These are phyloP conservation scores for Calonectria montana DNA, from an alignment of 2,329 filamentous ascomycete species.

Conservation along the genomic window DNA sequence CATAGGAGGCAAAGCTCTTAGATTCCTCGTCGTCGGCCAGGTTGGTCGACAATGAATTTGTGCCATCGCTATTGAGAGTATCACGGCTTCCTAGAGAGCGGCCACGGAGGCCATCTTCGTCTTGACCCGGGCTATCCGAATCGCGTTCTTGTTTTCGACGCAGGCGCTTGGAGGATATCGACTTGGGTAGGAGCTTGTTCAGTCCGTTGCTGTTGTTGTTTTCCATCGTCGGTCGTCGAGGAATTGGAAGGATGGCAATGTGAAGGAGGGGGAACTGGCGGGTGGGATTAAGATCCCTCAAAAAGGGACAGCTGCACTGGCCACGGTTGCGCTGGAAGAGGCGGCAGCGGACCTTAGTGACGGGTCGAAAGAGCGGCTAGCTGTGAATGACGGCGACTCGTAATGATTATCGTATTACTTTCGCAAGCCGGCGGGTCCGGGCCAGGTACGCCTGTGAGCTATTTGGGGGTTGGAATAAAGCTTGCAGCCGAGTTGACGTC, in stretches of 20 bases:
- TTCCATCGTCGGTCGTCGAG: constrained; percentile 30
- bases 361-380: constrained; percentile 10
- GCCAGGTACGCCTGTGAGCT: constrained; percentile 7
- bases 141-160: constrained; percentile 59
- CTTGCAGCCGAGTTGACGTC: constrained; percentile 35
- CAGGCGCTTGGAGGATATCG: constrained; percentile 61
- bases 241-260: constrained; percentile 8
- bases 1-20: constrained; percentile 49
- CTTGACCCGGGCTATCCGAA: constrained; percentile 41
- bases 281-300: constrained; percentile 16
- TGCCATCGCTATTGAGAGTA: constrained; percentile 51
- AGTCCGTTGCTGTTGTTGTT: constrained; percentile 52
- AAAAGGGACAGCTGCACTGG: constrained; percentile 20
- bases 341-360: constrained; percentile 14
- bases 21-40: constrained; percentile 49
- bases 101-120: constrained; percentile 44
- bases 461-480: constrained; percentile 1
- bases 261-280: background rate
- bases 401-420: constrained; percentile 24
- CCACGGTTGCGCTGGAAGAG: constrained; percentile 28
- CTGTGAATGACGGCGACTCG: constrained; percentile 18
- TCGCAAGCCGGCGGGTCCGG: constrained; percentile 25
- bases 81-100: constrained; percentile 53
- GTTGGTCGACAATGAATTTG: constrained; percentile 39
- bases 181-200: constrained; percentile 65